Evolutionary conservation across 169 alveolate species (phyloP).

Genomic region (Cystoisospora suis): DNA sequence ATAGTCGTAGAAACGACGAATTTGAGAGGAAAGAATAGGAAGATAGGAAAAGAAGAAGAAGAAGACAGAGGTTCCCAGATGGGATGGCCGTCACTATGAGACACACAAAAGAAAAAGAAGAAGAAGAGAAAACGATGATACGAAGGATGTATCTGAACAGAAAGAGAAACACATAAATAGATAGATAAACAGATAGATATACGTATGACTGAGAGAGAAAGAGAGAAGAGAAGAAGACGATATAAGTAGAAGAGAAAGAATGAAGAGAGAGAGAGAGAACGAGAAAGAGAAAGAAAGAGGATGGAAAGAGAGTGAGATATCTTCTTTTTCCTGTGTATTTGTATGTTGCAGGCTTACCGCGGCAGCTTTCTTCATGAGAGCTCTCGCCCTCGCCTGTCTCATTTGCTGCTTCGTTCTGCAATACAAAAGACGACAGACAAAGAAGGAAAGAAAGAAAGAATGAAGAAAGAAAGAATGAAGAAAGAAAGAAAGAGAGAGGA

Average conservation of each 20-base stretch:
- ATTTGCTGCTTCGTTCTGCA: neutral
- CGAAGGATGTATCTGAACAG: no score
- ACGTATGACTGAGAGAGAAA: neutral
- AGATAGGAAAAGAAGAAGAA: no score
- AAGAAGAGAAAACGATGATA: no score
- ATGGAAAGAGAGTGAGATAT: neutral
- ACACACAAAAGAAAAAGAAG: no score
- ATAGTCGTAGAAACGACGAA: no score
- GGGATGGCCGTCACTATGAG: no score
- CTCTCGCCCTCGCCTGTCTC: conserved; percentile 13
- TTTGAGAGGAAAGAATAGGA: no score
- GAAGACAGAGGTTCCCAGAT: no score
- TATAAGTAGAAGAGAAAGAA: no score
- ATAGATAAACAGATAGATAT: no score
- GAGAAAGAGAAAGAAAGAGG: no score
- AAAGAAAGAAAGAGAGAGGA: neutral
- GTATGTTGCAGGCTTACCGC: neutral
- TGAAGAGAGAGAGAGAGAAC: neutral
- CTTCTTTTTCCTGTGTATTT: neutral
- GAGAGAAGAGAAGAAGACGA: neutral
- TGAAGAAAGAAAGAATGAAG: neutral
- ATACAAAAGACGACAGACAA: neutral
- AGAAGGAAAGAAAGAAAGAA: neutral
- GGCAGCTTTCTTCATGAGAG: neutral
- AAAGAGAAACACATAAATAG: neutral